Evolutionary conservation across 2,329 filamentous ascomycete genomes (phyloP).

Genomic region (Microdochium paspali): DNA sequence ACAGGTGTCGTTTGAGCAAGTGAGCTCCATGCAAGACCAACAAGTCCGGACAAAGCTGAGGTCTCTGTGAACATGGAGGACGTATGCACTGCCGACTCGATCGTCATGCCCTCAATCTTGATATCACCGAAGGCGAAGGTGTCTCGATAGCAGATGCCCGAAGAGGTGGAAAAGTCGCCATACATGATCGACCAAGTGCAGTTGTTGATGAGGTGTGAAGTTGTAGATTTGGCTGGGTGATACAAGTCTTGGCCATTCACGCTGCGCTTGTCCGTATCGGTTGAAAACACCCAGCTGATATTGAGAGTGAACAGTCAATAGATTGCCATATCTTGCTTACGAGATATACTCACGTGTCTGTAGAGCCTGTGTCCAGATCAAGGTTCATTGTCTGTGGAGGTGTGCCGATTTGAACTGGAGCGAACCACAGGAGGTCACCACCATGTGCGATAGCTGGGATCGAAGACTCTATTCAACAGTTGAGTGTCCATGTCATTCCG

Average conservation of each 20-base stretch:
- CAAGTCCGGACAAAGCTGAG: constrained; percentile 34
- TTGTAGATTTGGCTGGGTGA: constrained; percentile 32
- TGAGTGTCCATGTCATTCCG: no score
- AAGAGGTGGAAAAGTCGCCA: constrained; percentile 28
- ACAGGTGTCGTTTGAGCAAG: constrained; percentile 32
- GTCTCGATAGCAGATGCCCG: constrained; percentile 41
- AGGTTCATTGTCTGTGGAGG: constrained; percentile 37
- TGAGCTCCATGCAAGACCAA: constrained; percentile 40
- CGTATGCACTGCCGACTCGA: constrained; percentile 37
- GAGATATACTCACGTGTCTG: constrained; percentile 48
- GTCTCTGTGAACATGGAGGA: constrained; percentile 32
- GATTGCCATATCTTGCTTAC: constrained; percentile 8
- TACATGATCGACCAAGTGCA: constrained; percentile 40
- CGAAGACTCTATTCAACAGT: constrained; percentile 17
- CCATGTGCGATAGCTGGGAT: constrained; percentile 25
- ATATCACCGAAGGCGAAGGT: constrained; percentile 35
- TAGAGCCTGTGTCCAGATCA: constrained; percentile 44
- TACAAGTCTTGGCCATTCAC: constrained; percentile 33
- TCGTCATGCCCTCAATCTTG: constrained; percentile 30
- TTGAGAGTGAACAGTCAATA: constrained; percentile 3
- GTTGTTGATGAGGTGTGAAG: constrained; percentile 28
- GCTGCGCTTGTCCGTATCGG: constrained; percentile 34
- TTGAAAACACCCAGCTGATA: constrained; percentile 43
- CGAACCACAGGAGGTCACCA: constrained; percentile 32
- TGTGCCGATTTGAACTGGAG: constrained; percentile 34